Evolutionary conservation across 345 rosid genomes (phyloP).

Genomic region (Cardamine chenopodiifolia): DNA sequence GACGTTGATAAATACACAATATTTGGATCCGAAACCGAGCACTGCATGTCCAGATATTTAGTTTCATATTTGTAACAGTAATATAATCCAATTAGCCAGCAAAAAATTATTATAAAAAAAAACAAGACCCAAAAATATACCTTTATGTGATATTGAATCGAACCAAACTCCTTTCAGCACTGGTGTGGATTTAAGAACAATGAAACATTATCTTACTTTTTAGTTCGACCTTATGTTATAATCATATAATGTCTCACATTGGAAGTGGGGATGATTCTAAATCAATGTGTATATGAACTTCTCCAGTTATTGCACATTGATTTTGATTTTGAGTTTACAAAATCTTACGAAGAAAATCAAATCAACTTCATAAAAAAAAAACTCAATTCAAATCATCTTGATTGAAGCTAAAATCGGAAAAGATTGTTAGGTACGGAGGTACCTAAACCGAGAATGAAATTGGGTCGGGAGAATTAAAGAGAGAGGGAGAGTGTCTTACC

Average conservation of each 20-base stretch:
- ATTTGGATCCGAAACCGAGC: conserved; percentile 59
- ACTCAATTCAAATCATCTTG: neutral
- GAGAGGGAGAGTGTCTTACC: conserved; percentile 25
- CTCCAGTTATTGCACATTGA: neutral
- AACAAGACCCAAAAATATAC: conserved; percentile 41
- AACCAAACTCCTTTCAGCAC: conserved; percentile 73
- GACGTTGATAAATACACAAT: conserved; percentile 57
- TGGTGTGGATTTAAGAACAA: conserved; percentile 43
- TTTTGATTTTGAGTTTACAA: neutral
- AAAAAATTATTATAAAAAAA: neutral
- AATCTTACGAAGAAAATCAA: neutral
- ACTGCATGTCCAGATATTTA: conserved; percentile 45
- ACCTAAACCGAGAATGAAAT: neutral
- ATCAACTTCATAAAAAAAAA: too few relatives aligned
- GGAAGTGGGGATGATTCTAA: neutral
- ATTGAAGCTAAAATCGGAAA: neutral
- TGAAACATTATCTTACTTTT: neutral
- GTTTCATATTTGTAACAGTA: neutral
- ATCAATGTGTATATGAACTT: neutral
- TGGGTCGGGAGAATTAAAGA: neutral
- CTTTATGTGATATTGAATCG: conserved; percentile 77
- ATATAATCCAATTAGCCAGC: neutral
- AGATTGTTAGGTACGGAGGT: neutral
- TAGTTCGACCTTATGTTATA: neutral
- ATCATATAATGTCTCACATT: neutral